Base-by-base conservation (phyloP, 768 basidiomycete genomes). In the Leucosporidium scottii region DNA sequence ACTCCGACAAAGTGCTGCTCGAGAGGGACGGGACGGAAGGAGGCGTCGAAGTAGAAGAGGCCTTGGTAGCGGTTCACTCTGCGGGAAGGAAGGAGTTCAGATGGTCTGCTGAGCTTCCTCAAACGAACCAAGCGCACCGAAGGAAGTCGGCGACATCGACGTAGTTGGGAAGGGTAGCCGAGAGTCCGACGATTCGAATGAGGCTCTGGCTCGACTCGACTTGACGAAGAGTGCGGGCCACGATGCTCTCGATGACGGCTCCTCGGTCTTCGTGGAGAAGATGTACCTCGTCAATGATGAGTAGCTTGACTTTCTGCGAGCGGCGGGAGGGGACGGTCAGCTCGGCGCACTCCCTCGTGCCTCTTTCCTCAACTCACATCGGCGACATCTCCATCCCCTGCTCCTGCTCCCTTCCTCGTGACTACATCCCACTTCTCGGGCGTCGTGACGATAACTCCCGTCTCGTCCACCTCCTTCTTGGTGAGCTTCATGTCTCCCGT, bases 371-470 rank as follows among this genome's bases (percentile, higher is more conserved):
- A 18, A 47, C 64, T 54, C 10, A 77, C 87, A 60, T 91, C 88
- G 44, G 90, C 90, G n/a, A 98, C 81, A 77, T 98, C 93, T 18
- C 93, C 94, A 80, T 98, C 96, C 12, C 93, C 93, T 1, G 89
- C 92, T 1, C 94, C 92, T 0, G 62, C 65, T 0, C 65, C 66
- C 77, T 96, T 98, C 69, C 96, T 82, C 13, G 96, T 99, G 4
- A 99, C 96, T 0, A 99, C 96, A 73, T 98, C 96, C 96, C 96
- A 99, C 78, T 99, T 99, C 78, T 99, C 96, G 0, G 96, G 96
- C 1, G 96, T 99, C 3, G 96, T 99, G 10, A 99, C 93, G 66
- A 99, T 98, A 55, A 99, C 87, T 76, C 97, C 94, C 15, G 96
- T 98, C 78, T 89, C 86, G 1, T 89, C 88, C 67, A 99, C 93